These are phyloP conservation scores for Cutaneotrichosporon sp. DNA, from an alignment of 1,284 basidiomycete genomes.

Conservation along the genomic window DNA sequence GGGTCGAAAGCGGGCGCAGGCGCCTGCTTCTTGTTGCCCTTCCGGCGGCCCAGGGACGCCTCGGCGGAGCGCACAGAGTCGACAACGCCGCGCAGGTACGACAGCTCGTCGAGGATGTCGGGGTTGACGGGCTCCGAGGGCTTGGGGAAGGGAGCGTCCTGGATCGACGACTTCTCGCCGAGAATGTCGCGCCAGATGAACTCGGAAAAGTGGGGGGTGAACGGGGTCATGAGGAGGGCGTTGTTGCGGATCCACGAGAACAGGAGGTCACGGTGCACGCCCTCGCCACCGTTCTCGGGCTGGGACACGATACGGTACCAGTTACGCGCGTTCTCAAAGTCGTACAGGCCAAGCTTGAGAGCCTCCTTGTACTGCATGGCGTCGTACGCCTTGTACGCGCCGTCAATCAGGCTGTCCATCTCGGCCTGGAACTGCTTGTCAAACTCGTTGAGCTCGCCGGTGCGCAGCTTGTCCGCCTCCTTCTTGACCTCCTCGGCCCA, in stretches of 20 bases:
- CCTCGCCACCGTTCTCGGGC: constrained; percentile 56
- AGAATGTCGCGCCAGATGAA: constrained; percentile 79
- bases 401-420: constrained; percentile 75
- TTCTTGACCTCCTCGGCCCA: constrained; percentile 84
- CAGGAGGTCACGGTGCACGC: constrained; percentile 79
- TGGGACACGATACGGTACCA: constrained; percentile 93
- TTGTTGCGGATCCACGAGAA: constrained; percentile 73
- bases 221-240: constrained; percentile 75
- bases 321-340: constrained; percentile 85
- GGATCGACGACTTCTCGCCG: constrained; percentile 68
- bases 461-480: constrained; percentile 63
- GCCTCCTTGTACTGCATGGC: constrained; percentile 91
- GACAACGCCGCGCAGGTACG: constrained; percentile 54
- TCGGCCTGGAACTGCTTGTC: constrained; percentile 90
- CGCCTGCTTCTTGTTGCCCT: constrained; percentile 51
- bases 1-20: constrained; percentile 60
- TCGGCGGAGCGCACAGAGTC: constrained; percentile 82
- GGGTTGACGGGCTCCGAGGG: constrained; percentile 53
- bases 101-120: constrained; percentile 62
- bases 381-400: constrained; percentile 72
- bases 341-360: constrained; percentile 92
- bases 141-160: constrained; percentile 58
- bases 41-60: constrained; percentile 62
- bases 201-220: constrained; percentile 93
- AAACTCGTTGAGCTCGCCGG: constrained; percentile 56